These are phyloP conservation scores for Hortiboletus campestris DNA, from an alignment of 768 basidiomycete species.

Conservation along the genomic window DNA sequence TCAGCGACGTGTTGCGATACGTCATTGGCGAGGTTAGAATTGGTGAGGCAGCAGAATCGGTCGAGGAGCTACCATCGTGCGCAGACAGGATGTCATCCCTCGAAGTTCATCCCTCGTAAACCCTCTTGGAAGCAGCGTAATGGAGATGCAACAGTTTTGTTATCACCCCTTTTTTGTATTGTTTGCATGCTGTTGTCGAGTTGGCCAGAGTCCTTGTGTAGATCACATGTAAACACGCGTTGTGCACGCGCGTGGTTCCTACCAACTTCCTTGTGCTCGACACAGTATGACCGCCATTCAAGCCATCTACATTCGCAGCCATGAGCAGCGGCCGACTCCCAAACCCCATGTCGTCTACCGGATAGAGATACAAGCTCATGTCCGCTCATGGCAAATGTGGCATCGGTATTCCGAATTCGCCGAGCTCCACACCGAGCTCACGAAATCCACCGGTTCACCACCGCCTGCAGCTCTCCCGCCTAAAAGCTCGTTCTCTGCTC, in stretches of 20 bases:
- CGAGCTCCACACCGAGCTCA: constrained; percentile 79
- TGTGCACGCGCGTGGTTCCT: not conserved
- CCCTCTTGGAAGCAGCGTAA: not conserved
- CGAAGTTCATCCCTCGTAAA: constrained; percentile 19
- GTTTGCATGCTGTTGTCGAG: not conserved
- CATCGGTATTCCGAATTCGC: constrained; percentile 94
- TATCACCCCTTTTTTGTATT: constrained; percentile 1
- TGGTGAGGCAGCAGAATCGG: constrained; percentile 41
- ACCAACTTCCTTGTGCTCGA: constrained; percentile 6
- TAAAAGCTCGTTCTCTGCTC: constrained; percentile 74
- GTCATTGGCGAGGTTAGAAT: constrained; percentile 67
- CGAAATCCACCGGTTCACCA: constrained; percentile 71
- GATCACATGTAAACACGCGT: constrained; percentile 15
- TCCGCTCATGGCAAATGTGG: constrained; percentile 93
- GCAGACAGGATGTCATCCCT: constrained; percentile 15
- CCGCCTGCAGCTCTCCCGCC: constrained; percentile 82
- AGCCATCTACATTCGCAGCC: constrained; percentile 65
- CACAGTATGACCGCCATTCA: constrained; percentile 68
- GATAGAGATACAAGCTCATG: constrained; percentile 83
- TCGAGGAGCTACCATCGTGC: constrained; percentile 25
- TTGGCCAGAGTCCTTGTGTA: constrained; percentile 5
- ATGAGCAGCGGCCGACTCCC: constrained; percentile 66
- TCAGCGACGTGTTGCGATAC: constrained; percentile 86
- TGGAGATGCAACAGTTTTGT: not conserved
- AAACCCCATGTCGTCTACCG: constrained; percentile 81